These are phyloP conservation scores for Barbarea vulgaris DNA, from an alignment of 345 rosid species.

Conservation along the genomic window DNA sequence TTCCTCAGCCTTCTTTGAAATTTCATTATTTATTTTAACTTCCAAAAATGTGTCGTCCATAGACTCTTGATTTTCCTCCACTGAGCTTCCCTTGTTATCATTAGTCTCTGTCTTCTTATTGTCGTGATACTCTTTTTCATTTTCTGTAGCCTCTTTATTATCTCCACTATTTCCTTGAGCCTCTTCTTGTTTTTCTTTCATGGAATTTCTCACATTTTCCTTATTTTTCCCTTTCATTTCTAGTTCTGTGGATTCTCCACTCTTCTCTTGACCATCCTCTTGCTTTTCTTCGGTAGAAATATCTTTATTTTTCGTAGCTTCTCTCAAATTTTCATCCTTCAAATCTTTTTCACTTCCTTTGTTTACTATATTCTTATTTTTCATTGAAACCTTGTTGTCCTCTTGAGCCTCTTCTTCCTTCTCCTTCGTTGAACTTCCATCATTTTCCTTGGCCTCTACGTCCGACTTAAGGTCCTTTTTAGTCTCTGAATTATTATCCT, in stretches of 20 bases:
- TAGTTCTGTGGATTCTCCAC: not conserved
- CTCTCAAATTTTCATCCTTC: not conserved
- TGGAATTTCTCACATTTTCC: not conserved
- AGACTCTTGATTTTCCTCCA: not conserved
- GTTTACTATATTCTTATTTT: not conserved
- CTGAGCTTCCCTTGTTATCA: not conserved
- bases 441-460: not conserved
- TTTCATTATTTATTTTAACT: not conserved
- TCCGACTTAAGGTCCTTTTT: not conserved
- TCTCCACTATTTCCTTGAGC: not conserved
- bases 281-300: not conserved
- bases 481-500: not conserved
- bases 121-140: not conserved
- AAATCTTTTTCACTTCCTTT: not conserved
- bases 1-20: not conserved
- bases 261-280: not conserved
- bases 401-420: conserved; percentile 11
- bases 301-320: no score
- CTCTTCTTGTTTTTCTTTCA: not conserved
- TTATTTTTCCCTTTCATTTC: not conserved
- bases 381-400: not conserved
- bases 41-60: not conserved
- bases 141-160: not conserved
- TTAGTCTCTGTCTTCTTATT: not conserved
- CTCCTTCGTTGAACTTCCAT: not conserved